phyloP scores from a whole-genome alignment of 73 alveolate species.

The Paramecium caudatum region DNA sequence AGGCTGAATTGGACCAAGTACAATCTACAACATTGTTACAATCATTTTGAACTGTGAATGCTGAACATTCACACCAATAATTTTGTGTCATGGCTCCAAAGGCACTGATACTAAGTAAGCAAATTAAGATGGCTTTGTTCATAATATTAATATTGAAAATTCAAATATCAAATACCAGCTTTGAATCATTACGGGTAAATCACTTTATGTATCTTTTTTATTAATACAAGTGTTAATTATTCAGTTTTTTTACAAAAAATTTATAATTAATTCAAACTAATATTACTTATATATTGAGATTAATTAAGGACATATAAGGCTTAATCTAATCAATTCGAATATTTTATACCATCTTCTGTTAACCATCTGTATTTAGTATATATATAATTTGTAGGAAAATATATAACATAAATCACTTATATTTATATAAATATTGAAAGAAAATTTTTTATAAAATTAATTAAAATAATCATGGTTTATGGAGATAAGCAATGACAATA shows the following conservation, averaged over 20 bases:
- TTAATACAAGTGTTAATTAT: no score
- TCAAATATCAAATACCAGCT: not conserved
- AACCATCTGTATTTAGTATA: no score
- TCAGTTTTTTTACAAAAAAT: no score
- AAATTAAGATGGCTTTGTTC: not conserved
- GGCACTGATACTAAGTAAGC: not conserved
- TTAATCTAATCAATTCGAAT: no score
- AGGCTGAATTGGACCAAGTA: not conserved
- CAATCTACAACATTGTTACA: slow-evolving; percentile 35
- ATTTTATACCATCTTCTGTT: no score
- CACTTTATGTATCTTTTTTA: slow-evolving; percentile 3
- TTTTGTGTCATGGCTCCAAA: not conserved
- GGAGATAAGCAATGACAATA: slow-evolving; percentile 65
- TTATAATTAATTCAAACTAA: no score
- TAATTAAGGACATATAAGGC: no score
- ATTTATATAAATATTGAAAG: no score
- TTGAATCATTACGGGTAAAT: slow-evolving; percentile 39
- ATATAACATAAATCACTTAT: no score
- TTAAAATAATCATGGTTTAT: slow-evolving; percentile 5
- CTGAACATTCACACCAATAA: slow-evolving; percentile 21
- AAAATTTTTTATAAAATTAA: no score
- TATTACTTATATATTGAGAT: no score
- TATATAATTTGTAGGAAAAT: no score
- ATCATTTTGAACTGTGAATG: not conserved
- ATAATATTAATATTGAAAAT: not conserved